These are phyloP conservation scores for Plasmopara viticola DNA, from an alignment of 352 stramenopile species.

Conservation along the genomic window DNA sequence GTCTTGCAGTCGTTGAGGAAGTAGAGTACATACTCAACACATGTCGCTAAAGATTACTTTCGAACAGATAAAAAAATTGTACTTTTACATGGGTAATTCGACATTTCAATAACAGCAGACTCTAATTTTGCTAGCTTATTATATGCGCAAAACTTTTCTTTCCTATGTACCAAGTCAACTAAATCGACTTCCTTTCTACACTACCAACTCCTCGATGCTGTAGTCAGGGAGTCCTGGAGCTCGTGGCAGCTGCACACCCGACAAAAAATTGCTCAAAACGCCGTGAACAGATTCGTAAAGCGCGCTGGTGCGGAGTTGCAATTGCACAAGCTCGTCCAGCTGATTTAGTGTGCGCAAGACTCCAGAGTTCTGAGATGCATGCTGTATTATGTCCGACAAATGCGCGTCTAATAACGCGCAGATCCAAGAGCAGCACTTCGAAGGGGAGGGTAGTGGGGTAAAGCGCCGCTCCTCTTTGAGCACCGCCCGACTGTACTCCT, in stretches of 20 bases:
- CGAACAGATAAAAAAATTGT: too few species aligned
- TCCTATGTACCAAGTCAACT: too few species aligned
- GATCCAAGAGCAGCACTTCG: conserved; percentile 67
- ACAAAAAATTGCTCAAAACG: conserved; percentile 76
- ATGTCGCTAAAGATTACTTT: too few species aligned
- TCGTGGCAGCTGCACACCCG: conserved; percentile 55
- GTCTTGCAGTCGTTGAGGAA: too few species aligned
- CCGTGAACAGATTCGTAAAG: conserved; percentile 64
- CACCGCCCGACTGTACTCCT: conserved; percentile 9
- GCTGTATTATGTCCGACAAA: conserved; percentile 57
- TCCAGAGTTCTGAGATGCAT: conserved; percentile 36
- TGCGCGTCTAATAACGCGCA: conserved; percentile 69
- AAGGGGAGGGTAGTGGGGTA: conserved; percentile 28
- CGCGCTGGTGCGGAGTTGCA: conserved; percentile 44
- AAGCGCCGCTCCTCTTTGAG: conserved; percentile 25
- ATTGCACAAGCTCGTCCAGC: conserved; percentile 49
- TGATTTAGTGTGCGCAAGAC: conserved; percentile 38
- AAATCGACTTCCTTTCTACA: too few species aligned
- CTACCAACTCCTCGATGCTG: conserved; percentile 60
- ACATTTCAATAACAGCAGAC: not conserved
- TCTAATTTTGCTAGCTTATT: conserved; percentile 4
- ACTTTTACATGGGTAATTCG: too few species aligned
- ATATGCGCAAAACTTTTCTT: too few species aligned
- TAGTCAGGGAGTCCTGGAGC: conserved; percentile 67
- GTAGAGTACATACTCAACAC: too few species aligned